Conservation (phyloP, 805 yeast genomes). For the Metschnikowia arizonensis region DNA sequence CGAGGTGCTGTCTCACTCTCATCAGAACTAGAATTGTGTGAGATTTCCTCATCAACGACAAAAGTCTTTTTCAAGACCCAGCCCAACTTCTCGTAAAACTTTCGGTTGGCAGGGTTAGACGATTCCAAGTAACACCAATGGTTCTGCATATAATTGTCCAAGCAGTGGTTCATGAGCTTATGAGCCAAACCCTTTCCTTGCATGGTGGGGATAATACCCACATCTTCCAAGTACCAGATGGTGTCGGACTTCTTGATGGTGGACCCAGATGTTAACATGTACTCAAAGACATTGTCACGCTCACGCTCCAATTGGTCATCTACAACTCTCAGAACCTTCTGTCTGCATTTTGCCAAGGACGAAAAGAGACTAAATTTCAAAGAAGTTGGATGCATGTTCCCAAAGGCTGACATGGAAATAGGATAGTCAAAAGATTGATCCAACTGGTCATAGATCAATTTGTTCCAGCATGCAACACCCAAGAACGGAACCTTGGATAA, state of each 20-base stretch:
- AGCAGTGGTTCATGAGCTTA: conserved; percentile 46
- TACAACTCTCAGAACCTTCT: conserved; percentile 48
- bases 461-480: conserved; percentile 51
- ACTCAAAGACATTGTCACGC: conserved; percentile 37
- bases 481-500: conserved; percentile 40
- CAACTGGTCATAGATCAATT: conserved; percentile 21
- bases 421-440: conserved; percentile 23
- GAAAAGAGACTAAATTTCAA: conserved; percentile 36
- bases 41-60: conserved; percentile 23
- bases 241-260: conserved; percentile 32
- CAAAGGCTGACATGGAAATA: conserved; percentile 19
- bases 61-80: conserved; percentile 36
- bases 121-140: conserved; percentile 49
- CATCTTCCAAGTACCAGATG: conserved; percentile 56
- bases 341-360: conserved; percentile 44
- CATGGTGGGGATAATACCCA: conserved; percentile 55
- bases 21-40: conserved; percentile 17
- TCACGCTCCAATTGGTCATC: conserved; percentile 43
- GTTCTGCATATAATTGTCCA: conserved; percentile 42
- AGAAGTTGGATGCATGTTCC: conserved; percentile 28
- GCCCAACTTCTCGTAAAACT: conserved; percentile 52
- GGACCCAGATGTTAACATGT: conserved; percentile 21
- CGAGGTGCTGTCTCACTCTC: conserved; percentile 13
- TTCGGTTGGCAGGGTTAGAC: conserved; percentile 51
- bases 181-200: conserved; percentile 58